Conservation (phyloP, 768 basidiomycete species). For the Serendipita indica region DNA sequence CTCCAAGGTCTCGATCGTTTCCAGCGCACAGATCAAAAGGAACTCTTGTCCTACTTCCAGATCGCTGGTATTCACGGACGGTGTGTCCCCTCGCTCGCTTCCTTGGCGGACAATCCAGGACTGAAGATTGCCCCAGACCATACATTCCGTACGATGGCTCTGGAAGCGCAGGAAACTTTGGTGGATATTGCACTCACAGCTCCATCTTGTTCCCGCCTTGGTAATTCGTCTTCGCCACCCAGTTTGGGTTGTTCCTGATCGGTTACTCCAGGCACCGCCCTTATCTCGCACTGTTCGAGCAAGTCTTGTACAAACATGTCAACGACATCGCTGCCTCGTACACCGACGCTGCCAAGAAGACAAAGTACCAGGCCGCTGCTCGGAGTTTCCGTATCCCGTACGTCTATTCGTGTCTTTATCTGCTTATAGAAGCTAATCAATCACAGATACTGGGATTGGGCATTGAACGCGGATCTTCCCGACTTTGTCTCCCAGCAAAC, state of each 20-base stretch:
- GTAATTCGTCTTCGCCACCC: neutral
- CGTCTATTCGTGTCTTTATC: neutral
- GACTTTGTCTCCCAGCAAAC: constrained; percentile 24
- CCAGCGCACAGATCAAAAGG: constrained; percentile 21
- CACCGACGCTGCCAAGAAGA: constrained; percentile 10
- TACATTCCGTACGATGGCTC: constrained; percentile 31
- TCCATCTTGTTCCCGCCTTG: constrained; percentile 41
- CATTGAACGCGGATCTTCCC: constrained; percentile 26
- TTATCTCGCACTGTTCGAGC: constrained; percentile 38
- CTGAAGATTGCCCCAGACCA: constrained; percentile 20
- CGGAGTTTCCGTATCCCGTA: constrained; percentile 5
- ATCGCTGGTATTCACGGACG: constrained; percentile 40
- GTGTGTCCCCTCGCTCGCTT: neutral
- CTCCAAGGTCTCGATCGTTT: constrained; percentile 16
- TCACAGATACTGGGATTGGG: constrained; percentile 37
- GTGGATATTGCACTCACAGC: constrained; percentile 42
- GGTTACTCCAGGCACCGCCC: constrained; percentile 28
- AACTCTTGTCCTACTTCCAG: constrained; percentile 29
- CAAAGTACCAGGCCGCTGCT: constrained; percentile 19
- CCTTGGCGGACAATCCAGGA: too few species aligned
- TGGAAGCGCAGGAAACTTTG: constrained; percentile 19
- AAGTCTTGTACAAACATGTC: constrained; percentile 32
- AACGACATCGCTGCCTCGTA: constrained; percentile 30
- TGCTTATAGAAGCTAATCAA: neutral
- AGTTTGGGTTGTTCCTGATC: neutral